These are phyloP conservation scores for Marasmius sp. DNA, from an alignment of 1,284 basidiomycete species.

Conservation along the genomic window DNA sequence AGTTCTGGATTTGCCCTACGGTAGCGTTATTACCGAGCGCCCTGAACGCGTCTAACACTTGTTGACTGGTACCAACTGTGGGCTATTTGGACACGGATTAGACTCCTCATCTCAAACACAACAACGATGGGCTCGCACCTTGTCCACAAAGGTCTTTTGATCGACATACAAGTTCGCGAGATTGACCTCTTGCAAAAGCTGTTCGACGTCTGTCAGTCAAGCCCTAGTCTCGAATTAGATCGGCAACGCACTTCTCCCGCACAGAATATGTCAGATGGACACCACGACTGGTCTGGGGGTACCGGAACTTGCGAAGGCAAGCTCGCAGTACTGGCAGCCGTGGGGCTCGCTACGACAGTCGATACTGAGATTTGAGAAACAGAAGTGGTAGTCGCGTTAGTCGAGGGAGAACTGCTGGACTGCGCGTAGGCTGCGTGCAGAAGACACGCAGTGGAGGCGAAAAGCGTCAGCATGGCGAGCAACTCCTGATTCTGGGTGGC, in stretches of 20 bases:
- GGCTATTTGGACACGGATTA: slow-evolving; percentile 45
- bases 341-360: slow-evolving; percentile 68
- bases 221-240: background rate
- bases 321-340: slow-evolving; percentile 48
- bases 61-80: slow-evolving; percentile 62
- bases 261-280: slow-evolving; percentile 82
- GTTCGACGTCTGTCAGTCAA: background rate
- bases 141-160: slow-evolving; percentile 91
- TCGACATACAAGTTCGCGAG: slow-evolving; percentile 76
- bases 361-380: slow-evolving; percentile 41
- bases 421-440: slow-evolving; percentile 25
- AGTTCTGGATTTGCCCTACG: slow-evolving; percentile 62
- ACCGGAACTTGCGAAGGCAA: slow-evolving; percentile 70
- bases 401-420: slow-evolving; percentile 15
- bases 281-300: slow-evolving; percentile 78
- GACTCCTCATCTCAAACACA: background rate
- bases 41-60: slow-evolving; percentile 72
- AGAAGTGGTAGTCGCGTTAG: slow-evolving; percentile 10
- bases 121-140: slow-evolving; percentile 27
- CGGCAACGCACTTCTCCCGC: slow-evolving; percentile 64
- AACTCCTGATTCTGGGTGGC: too few relatives aligned
- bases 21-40: slow-evolving; percentile 52
- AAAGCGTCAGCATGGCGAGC: slow-evolving; percentile 22
- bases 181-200: slow-evolving; percentile 87
- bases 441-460: slow-evolving; percentile 24